phyloP scores from a whole-genome alignment of 2,329 filamentous ascomycete species.

The Leptodontidium sp. region DNA sequence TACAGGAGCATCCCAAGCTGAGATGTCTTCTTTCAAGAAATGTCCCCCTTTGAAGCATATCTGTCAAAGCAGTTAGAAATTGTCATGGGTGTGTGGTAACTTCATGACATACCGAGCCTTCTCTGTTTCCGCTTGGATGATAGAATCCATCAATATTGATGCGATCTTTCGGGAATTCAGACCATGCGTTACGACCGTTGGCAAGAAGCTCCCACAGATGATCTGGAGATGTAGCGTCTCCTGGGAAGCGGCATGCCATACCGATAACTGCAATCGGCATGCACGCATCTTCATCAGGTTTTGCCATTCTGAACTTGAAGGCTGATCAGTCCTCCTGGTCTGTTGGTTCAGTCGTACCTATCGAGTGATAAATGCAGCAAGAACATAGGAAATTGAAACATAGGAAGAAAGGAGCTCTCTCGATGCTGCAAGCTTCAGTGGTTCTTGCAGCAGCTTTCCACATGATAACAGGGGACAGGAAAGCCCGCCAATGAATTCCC shows the following conservation, averaged over 20 bases:
- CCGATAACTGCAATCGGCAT: constrained; percentile 26
- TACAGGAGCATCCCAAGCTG: constrained; percentile 31
- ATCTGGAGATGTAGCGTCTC: constrained; percentile 21
- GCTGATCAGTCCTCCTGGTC: not conserved
- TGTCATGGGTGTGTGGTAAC: not conserved
- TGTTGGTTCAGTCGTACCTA: not conserved
- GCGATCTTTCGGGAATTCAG: constrained; percentile 19
- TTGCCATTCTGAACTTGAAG: not conserved
- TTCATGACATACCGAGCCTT: constrained; percentile 20
- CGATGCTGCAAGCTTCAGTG: not conserved
- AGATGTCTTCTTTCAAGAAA: constrained; percentile 31
- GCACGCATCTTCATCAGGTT: constrained; percentile 11
- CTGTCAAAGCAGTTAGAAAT: not conserved
- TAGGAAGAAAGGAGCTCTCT: not conserved
- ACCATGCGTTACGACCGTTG: constrained; percentile 14
- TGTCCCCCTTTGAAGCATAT: constrained; percentile 29
- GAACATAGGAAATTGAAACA: not conserved
- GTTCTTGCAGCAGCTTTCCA: not conserved
- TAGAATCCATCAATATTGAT: constrained; percentile 22
- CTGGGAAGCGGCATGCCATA: constrained; percentile 24
- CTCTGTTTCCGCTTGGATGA: constrained; percentile 24
- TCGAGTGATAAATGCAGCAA: not conserved
- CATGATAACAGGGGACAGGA: not conserved
- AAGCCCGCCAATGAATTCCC: not conserved
- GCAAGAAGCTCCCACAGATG: constrained; percentile 21